These are phyloP conservation scores for Lactarius vividus DNA, from an alignment of 768 basidiomycete species.

Conservation along the genomic window DNA sequence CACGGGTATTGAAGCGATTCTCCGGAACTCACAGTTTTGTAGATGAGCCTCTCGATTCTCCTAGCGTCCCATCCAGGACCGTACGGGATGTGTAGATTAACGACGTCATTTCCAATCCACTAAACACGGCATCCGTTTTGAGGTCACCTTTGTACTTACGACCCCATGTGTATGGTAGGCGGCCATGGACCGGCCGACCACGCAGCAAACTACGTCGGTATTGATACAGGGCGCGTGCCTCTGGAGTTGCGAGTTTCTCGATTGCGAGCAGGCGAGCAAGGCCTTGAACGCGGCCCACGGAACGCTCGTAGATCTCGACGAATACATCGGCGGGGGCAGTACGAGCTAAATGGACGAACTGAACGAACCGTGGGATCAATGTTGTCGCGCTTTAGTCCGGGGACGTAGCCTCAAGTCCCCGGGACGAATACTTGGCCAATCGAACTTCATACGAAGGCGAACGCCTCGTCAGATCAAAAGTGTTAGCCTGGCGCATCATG, in stretches of 20 bases:
- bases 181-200: constrained; percentile 41
- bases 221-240: constrained; percentile 46
- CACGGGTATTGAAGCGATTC: constrained; percentile 4
- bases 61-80: constrained; percentile 58
- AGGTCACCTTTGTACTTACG: constrained; percentile 53
- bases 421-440: constrained; percentile 53
- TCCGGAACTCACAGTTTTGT: constrained; percentile 46
- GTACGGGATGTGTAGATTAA: constrained; percentile 56
- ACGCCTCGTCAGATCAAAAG: constrained; percentile 58
- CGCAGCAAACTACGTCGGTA: constrained; percentile 49
- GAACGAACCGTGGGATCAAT: constrained; percentile 56
- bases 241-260: constrained; percentile 50
- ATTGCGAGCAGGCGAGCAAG: constrained; percentile 61
- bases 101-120: constrained; percentile 52
- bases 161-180: constrained; percentile 16
- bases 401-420: constrained; percentile 57
- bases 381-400: constrained; percentile 46
- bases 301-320: constrained; percentile 56
- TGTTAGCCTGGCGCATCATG: constrained; percentile 67
- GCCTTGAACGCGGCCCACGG: constrained; percentile 54
- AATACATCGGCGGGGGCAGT: neutral
- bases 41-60: constrained; percentile 54
- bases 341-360: neutral
- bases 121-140: constrained; percentile 43
- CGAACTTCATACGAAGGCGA: constrained; percentile 66